phyloP scores from a whole-genome alignment of 768 basidiomycete genomes.

The Dentipellis sp. region DNA sequence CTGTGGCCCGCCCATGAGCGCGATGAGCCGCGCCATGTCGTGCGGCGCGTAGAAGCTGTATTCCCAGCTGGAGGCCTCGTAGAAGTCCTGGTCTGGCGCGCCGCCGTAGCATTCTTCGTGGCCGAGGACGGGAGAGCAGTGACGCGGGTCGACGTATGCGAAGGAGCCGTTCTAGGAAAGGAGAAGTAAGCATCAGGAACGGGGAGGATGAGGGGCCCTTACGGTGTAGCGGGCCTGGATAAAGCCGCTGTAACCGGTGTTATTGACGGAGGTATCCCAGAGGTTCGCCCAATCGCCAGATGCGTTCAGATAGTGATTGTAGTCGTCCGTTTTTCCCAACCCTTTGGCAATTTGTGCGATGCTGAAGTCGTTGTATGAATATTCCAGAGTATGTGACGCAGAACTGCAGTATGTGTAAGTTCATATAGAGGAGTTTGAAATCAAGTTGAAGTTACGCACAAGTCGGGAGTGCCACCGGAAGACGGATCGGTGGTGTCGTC shows the following conservation, averaged over 20 bases:
- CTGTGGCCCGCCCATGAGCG: background rate
- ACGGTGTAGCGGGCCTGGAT: background rate
- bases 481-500: background rate
- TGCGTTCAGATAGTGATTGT: background rate
- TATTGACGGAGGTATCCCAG: background rate
- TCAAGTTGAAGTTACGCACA: background rate
- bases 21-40: background rate
- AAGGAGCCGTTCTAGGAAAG: background rate
- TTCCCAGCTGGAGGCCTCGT: background rate
- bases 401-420: background rate
- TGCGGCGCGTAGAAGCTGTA: background rate
- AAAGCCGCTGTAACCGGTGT: background rate
- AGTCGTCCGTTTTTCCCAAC: background rate
- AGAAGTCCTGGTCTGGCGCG: background rate
- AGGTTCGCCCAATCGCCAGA: background rate
- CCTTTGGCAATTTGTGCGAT: background rate
- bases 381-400: background rate
- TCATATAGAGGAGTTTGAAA: background rate
- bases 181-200: background rate
- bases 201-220: background rate
- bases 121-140: background rate
- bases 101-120: background rate
- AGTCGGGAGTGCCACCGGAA: background rate
- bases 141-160: background rate
- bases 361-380: background rate